Evolutionary conservation across 306 rosid species (phyloP).

Genomic region (Luffa acutangula): DNA sequence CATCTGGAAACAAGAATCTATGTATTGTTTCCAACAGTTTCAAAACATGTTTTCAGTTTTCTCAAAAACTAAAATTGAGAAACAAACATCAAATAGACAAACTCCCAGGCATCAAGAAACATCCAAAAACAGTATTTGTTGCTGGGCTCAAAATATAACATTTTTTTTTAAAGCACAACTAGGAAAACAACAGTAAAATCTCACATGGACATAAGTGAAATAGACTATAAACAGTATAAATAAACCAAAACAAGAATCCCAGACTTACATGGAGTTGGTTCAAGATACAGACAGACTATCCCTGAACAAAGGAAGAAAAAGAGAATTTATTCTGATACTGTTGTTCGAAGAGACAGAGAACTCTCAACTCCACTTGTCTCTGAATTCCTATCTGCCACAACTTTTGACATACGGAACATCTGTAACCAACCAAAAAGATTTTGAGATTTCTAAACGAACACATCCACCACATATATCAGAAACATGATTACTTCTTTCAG

Average conservation of each 20-base stretch:
- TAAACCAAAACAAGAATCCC: background rate
- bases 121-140: background rate
- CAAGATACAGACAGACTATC: background rate
- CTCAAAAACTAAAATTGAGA: background rate
- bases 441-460: background rate
- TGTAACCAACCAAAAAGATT: conserved; percentile 22
- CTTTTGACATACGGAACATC: conserved; percentile 88
- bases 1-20: too few species aligned
- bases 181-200: background rate
- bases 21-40: background rate
- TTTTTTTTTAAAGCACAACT: background rate
- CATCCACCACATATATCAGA: background rate
- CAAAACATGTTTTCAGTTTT: background rate
- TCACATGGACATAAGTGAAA: background rate
- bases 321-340: conserved; percentile 32
- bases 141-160: background rate
- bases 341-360: conserved; percentile 57
- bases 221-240: background rate
- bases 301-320: background rate
- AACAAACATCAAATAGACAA: background rate
- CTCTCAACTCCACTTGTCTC: conserved; percentile 65
- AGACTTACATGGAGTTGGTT: background rate
- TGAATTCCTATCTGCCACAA: conserved; percentile 48
- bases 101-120: background rate
- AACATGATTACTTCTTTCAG: background rate